These are phyloP conservation scores for Tuber melanosporum DNA, from an alignment of 495 filamentous ascomycete genomes.

Conservation along the genomic window DNA sequence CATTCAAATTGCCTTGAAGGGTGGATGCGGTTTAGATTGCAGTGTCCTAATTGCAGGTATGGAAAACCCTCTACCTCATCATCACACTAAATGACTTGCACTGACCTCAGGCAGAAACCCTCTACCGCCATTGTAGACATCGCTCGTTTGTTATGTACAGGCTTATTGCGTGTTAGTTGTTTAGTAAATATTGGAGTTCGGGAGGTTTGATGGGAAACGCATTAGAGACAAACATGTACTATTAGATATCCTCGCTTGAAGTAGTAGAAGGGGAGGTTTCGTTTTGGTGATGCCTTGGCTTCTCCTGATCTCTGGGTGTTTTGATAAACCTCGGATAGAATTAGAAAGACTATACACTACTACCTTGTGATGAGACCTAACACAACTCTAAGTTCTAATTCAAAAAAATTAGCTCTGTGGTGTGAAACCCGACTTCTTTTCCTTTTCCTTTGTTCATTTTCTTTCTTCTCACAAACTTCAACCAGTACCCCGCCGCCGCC, in stretches of 20 bases:
- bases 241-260: neutral
- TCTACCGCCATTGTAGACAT: constrained; percentile 26
- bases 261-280: neutral
- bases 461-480: neutral
- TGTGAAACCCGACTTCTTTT: neutral
- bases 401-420: neutral
- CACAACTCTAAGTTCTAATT: neutral
- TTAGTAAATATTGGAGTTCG: neutral
- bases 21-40: constrained; percentile 87
- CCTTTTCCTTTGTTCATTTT: too few species aligned
- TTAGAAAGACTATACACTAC: neutral
- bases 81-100: neutral
- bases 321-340: neutral
- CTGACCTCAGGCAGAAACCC: constrained; percentile 21
- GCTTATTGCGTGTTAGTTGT: neutral
- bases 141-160: neutral
- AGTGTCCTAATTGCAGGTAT: constrained; percentile 95
- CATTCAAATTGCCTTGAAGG: constrained; percentile 89
- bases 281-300: neutral
- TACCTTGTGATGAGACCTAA: neutral
- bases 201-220: neutral
- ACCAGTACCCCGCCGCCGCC: neutral
- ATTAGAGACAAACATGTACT: neutral
- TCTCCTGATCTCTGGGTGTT: neutral
- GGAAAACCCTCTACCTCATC: neutral